Evolutionary conservation across 2,329 filamentous ascomycete species (phyloP), one percentile per base, ranked within the genome.

Genomic region (Epichloe gansuensis): DNA sequence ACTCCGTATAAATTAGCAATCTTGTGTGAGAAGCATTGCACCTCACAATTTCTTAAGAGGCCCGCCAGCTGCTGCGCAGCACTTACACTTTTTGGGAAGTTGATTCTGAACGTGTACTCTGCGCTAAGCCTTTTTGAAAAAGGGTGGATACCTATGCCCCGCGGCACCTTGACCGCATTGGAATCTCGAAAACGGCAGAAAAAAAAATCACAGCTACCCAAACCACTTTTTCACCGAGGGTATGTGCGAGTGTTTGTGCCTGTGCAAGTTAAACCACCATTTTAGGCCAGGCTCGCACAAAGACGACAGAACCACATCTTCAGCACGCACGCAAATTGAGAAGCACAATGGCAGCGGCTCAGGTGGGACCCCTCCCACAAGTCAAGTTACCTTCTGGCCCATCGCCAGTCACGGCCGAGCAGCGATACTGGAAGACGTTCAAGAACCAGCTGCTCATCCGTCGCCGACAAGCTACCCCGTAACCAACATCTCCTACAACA

Each of bases 391-490:
- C 91, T 53, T 80, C 86, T 57, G 88, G 88, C 49, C 90, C 90
- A 53, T 84, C 86, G 42, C 85, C 88, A 51, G 72, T 91, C 47
- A 95, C 91, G 5, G 85, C 91, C 35, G 93, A 98, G 73, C 91
- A 97, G 72, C 81, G 85, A 59, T 97, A 97, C 76, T 98, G 94
- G 94, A 86, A 86, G 65, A 85, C 86, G 12, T 98, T 98, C 75
- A 90, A 88, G 72, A 93, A 91, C 60, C 88, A 91, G 59, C 82
- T 95, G 54, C 83, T 91, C 56, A 83, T 97, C 56, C 93, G 46
- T 95, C 91, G 57, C 90, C 91, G 58, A 89, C 93, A 58, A 88
- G 88, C 65, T 90, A 87, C 67, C 86, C 89, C 46, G 82, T 98
- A 62, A 95, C 90, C 37, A 85, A 94, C 68, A 95, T 98, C 67